phyloP scores from a whole-genome alignment of 257 asterid species.

The Nicotiana obtusifolia region DNA sequence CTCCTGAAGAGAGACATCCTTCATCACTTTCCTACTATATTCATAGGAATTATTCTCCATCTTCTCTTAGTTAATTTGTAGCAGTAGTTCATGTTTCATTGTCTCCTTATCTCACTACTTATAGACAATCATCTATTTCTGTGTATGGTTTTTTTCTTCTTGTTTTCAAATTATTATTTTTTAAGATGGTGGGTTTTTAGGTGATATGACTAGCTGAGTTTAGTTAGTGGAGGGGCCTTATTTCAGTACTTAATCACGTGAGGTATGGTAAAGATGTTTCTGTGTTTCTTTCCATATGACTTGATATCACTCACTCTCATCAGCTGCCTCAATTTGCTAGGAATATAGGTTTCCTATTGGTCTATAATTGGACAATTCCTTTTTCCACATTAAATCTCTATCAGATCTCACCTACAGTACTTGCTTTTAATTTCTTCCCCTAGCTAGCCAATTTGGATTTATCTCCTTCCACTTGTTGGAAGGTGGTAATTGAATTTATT shows the following conservation, averaged over 20 bases:
- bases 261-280: conserved; percentile 15
- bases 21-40: conserved; percentile 16
- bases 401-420: background rate
- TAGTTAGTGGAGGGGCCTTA: conserved; percentile 29
- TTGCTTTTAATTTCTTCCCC: background rate
- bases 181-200: background rate
- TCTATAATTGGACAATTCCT: conserved; percentile 3
- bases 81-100: background rate
- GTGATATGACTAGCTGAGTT: background rate
- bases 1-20: conserved; percentile 56
- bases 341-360: conserved; percentile 5
- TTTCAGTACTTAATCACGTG: conserved; percentile 17
- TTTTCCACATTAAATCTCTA: background rate
- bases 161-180: background rate
- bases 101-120: conserved; percentile 16
- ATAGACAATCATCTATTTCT: conserved; percentile 15
- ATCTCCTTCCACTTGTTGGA: background rate
- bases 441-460: background rate
- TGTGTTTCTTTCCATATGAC: conserved; percentile 20
- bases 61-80: background rate
- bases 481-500: background rate
- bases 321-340: background rate
- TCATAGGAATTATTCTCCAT: conserved; percentile 38
- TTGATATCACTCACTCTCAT: conserved; percentile 25
- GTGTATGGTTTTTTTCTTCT: background rate